phyloP scores from a whole-genome alignment of 441 rosid genomes.

The Arabidopsis lyrata region DNA sequence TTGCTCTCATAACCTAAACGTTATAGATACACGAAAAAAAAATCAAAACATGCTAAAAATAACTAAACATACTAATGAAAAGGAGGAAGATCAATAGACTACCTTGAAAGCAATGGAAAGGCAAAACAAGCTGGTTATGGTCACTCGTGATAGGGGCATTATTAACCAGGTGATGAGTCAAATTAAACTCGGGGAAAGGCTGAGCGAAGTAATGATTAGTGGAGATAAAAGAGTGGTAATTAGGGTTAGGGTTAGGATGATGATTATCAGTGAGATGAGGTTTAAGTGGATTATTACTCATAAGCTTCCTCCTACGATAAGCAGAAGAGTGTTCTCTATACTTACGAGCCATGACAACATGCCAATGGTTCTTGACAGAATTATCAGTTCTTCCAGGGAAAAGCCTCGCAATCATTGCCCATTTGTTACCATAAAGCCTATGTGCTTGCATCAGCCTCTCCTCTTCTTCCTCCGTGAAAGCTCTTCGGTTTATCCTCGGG shows the following conservation, averaged over 20 bases:
- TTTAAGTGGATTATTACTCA: conserved; percentile 45
- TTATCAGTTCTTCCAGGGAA: conserved; percentile 98
- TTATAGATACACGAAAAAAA: conserved; percentile 26
- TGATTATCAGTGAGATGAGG: conserved; percentile 30
- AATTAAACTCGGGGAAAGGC: conserved; percentile 50
- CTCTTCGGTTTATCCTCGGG: conserved; percentile 88
- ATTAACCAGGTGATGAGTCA: conserved; percentile 35
- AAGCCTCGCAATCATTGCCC: conserved; percentile 93
- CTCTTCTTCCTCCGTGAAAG: conserved; percentile 89
- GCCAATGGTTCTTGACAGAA: conserved; percentile 99
- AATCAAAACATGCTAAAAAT: conserved; percentile 2
- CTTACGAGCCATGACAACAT: conserved; percentile 92
- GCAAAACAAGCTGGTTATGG: conserved; percentile 42
- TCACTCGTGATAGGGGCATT: conserved; percentile 30
- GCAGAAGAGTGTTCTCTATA: conserved; percentile 78
- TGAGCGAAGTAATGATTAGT: conserved; percentile 41
- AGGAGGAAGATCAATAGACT: conserved; percentile 25
- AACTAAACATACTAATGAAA: conserved; percentile 15
- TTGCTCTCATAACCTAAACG: conserved; percentile 54
- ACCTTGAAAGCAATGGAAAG: conserved; percentile 69
- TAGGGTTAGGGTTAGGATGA: conserved; percentile 42
- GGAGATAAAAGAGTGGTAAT: conserved; percentile 41
- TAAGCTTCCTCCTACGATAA: conserved; percentile 69
- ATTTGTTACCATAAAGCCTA: conserved; percentile 83
- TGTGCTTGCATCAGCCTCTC: conserved; percentile 83